Conservation (phyloP, 2,329 filamentous ascomycete genomes). For the Hypoxylon sp. region DNA sequence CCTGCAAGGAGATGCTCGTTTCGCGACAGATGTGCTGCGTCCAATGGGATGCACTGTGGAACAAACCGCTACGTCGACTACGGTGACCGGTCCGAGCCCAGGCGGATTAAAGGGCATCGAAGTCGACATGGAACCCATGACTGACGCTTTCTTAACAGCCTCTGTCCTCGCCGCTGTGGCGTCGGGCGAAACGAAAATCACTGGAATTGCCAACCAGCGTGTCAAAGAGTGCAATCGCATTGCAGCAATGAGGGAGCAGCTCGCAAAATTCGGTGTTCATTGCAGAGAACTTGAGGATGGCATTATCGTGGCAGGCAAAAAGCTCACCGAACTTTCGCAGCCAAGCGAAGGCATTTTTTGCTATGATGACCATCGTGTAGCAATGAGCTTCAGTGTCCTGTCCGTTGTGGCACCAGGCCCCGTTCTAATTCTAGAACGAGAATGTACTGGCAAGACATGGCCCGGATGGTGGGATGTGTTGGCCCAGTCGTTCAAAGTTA, state of each 20-base stretch:
- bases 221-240: constrained; percentile 99
- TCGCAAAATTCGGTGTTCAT: constrained; percentile 91
- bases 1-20: constrained; percentile 93
- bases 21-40: constrained; percentile 88
- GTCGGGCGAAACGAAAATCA: constrained; percentile 85
- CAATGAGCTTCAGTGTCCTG: constrained; percentile 97
- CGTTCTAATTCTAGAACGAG: constrained; percentile 86
- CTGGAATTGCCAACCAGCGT: constrained; percentile 95
- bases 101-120: constrained; percentile 82
- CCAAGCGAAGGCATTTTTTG: constrained; percentile 83
- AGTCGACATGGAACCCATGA: constrained; percentile 99
- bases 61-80: constrained; percentile 88
- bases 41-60: constrained; percentile 96
- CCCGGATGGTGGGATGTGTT: constrained; percentile 98
- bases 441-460: constrained; percentile 98
- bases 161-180: constrained; percentile 94
- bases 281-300: constrained; percentile 94
- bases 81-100: constrained; percentile 86
- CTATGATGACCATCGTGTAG: constrained; percentile 97
- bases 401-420: constrained; percentile 78
- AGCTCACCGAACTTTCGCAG: constrained; percentile 63
- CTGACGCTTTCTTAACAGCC: constrained; percentile 96
- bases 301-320: constrained; percentile 78
- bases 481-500: constrained; percentile 81
- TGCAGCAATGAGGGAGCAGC: constrained; percentile 92